phyloP scores from a whole-genome alignment of 441 rosid genomes.

The Isatis lusitanica region DNA sequence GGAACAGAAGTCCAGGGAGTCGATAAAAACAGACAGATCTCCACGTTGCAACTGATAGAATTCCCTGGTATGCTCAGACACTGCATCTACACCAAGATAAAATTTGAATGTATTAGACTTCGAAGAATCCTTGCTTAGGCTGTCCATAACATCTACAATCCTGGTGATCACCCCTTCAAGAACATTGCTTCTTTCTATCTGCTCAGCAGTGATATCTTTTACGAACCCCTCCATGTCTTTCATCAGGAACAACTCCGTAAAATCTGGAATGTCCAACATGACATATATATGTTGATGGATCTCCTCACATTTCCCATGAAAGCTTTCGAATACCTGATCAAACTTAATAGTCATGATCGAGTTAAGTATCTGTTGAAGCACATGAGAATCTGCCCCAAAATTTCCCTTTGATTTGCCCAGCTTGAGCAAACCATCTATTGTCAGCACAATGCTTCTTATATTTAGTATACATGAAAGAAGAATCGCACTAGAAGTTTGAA shows the following conservation, averaged over 20 bases:
- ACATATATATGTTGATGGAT: conserved; percentile 57
- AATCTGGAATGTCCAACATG: conserved; percentile 58
- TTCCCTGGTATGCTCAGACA: conserved; percentile 49
- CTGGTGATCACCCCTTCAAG: conserved; percentile 79
- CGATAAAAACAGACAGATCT: conserved; percentile 81
- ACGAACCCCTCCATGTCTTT: conserved; percentile 88
- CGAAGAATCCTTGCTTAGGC: conserved; percentile 72
- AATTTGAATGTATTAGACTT: conserved; percentile 58
- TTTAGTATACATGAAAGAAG: conserved; percentile 78
- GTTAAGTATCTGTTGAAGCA: conserved; percentile 58
- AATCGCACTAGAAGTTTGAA: conserved; percentile 61
- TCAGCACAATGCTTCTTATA: conserved; percentile 66
- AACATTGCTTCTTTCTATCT: conserved; percentile 52
- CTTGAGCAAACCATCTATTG: conserved; percentile 65
- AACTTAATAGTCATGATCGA: conserved; percentile 76
- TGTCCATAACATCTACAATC: conserved; percentile 73
- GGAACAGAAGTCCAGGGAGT: conserved; percentile 73
- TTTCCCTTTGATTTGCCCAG: conserved; percentile 47
- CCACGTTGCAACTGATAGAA: conserved; percentile 56
- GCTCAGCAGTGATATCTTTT: conserved; percentile 58
- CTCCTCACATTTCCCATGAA: conserved; percentile 76
- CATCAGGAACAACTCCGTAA: conserved; percentile 65
- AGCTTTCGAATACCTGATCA: conserved; percentile 72
- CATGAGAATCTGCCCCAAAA: conserved; percentile 51
- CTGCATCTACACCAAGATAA: conserved; percentile 71